Evolutionary conservation across 805 yeast species (phyloP).

Genomic region (Schwanniomyces vanrijiae): DNA sequence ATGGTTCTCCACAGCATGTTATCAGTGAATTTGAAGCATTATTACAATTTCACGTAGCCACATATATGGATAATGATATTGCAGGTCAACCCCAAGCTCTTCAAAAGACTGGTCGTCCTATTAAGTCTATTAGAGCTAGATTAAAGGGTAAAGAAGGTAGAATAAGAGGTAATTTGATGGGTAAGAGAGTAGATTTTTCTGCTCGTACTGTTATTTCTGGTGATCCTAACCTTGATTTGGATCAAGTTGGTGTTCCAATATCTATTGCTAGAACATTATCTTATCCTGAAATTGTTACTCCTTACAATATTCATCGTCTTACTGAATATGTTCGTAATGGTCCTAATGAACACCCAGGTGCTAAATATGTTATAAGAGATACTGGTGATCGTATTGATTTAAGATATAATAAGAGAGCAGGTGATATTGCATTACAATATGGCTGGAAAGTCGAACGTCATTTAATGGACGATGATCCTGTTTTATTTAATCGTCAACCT

Average conservation of each 20-base stretch:
- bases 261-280: constrained; percentile 94
- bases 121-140: constrained; percentile 98
- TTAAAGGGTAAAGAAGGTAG: constrained; percentile 99
- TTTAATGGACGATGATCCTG: constrained; percentile 96
- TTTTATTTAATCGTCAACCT: constrained; percentile 97
- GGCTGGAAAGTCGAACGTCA: constrained; percentile 99
- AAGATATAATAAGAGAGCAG: constrained; percentile 96
- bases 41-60: constrained; percentile 96
- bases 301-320: constrained; percentile 90
- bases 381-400: constrained; percentile 98
- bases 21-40: constrained; percentile 94
- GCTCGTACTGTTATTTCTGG: constrained; percentile 99
- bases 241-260: constrained; percentile 98
- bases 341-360: constrained; percentile 99
- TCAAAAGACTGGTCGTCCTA: constrained; percentile 98
- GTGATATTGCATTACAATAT: constrained; percentile 95
- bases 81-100: constrained; percentile 99
- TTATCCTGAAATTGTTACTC: constrained; percentile 97
- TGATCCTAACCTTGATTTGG: constrained; percentile 96
- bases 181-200: constrained; percentile 98
- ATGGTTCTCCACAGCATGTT: constrained; percentile 99
- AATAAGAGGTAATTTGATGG: constrained; percentile 97
- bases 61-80: constrained; percentile 98
- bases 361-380: constrained; percentile 96
- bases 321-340: constrained; percentile 96